phyloP scores from a whole-genome alignment of 306 rosid genomes.

The Phaseolus lunatus region DNA sequence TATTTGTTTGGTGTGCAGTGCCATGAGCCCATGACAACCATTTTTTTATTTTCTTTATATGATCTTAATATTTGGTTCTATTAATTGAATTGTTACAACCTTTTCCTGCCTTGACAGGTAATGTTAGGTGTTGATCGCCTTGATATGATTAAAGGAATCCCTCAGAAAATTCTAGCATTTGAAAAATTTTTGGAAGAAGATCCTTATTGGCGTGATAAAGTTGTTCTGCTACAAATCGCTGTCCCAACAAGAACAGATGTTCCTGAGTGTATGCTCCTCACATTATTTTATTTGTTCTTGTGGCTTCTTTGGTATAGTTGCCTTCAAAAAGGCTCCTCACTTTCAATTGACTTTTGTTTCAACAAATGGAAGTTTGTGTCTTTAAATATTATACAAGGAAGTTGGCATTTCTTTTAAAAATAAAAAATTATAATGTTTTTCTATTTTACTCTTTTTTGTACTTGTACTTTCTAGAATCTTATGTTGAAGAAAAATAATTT shows the following conservation, averaged over 20 bases:
- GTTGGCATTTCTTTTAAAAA: not conserved
- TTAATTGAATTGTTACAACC: conserved; percentile 29
- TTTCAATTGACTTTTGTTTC: conserved; percentile 12
- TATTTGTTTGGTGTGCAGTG: not conserved
- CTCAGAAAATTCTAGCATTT: conserved; percentile 92
- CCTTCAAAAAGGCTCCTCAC: conserved; percentile 33
- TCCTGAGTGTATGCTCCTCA: conserved; percentile 79
- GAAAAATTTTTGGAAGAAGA: conserved; percentile 92
- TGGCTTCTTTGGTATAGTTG: conserved; percentile 25
- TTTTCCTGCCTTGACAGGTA: conserved; percentile 62
- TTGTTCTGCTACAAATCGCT: conserved; percentile 90
- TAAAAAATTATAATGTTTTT: not conserved
- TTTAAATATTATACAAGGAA: not conserved
- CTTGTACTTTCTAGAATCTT: not conserved
- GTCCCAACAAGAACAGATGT: conserved; percentile 97
- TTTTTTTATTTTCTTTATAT: conserved; percentile 19
- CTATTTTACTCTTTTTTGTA: not conserved
- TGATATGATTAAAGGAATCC: conserved; percentile 96
- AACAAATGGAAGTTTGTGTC: not conserved
- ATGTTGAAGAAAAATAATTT: not conserved
- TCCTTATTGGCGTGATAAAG: conserved; percentile 76
- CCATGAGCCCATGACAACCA: not conserved
- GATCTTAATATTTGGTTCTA: conserved; percentile 5
- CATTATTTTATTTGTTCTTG: conserved; percentile 39
- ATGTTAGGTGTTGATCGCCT: conserved; percentile 96